Base-by-base conservation (phyloP, 1,139 yeast species). In the Yamadazyma triangularis region DNA sequence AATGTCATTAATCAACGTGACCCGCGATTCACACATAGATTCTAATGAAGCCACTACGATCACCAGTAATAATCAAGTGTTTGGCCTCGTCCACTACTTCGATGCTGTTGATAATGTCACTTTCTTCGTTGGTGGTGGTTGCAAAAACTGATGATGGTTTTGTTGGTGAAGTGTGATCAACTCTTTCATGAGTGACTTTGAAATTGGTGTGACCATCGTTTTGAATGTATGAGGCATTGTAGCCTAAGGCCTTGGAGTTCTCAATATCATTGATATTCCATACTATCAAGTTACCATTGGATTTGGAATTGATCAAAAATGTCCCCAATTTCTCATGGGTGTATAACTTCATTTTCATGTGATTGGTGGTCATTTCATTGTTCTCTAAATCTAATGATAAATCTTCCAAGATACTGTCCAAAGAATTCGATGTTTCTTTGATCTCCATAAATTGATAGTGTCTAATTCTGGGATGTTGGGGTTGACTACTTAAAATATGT, bases 11-110 rank as follows among this genome's bases (percentile, higher is more conserved):
- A n/a, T n/a, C n/a, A n/a, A n/a, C n/a, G n/a, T n/a, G n/a, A n/a
- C n/a, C n/a, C n/a, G n/a, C n/a, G n/a, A n/a, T n/a, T n/a, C n/a
- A n/a, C n/a, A n/a, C n/a, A n/a, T n/a, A n/a, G n/a, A n/a, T n/a
- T 47, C 74, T 75, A 24, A 83, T 63, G 6, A 59, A 59, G 0
- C 93, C 93, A 27, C 72, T 61, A 30, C 85, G 52, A 44, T 82
- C 91, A 3, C 64, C 85, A 1, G 82, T 64, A 1, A 83, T 58
- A 5, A 82, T 51, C 78, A 82, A 70, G 28, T 71, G 74, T 41
- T 67, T 77, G 0, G 91, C 89, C 12, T 54, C 52, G 8, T 52
- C 38, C n/a, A 58, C 45, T 12, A 71, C 42, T 0, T 66, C 70
- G 9, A 81, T 53, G 25, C 64, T 80, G 2, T 67, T 69, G 19